phyloP scores from a whole-genome alignment of 768 basidiomycete species.

The Plicaturopsis crispa region DNA sequence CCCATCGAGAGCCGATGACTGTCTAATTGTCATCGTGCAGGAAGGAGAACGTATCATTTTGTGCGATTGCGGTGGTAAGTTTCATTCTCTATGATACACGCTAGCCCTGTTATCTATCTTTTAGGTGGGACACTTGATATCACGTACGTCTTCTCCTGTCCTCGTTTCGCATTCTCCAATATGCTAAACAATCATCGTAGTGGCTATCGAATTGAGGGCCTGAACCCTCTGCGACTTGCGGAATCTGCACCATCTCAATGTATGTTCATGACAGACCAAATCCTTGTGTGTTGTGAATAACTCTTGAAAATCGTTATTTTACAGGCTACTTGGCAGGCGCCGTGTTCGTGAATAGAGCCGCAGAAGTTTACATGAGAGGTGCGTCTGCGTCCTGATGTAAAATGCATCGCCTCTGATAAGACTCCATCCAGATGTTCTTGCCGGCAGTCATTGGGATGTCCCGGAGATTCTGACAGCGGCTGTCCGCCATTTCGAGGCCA shows the following conservation, averaged over 20 bases:
- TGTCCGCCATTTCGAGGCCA: slow-evolving; percentile 13
- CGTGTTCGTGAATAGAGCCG: slow-evolving; percentile 13
- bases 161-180: background rate
- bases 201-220: slow-evolving; percentile 14
- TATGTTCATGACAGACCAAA: slow-evolving; percentile 3
- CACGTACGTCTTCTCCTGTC: slow-evolving; percentile 3
- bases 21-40: too few relatives aligned
- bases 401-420: background rate
- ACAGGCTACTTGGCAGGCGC: slow-evolving; percentile 15
- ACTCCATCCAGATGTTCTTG: slow-evolving; percentile 9
- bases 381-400: background rate
- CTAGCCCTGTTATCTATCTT: too few relatives aligned
- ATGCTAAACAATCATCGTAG: too few relatives aligned
- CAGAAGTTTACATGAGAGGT: slow-evolving; percentile 10
- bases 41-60: slow-evolving; percentile 15
- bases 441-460: slow-evolving; percentile 12
- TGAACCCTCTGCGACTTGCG: too few relatives aligned
- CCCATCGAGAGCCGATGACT: too few relatives aligned
- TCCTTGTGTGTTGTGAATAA: background rate
- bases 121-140: slow-evolving; percentile 16
- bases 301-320: too few relatives aligned
- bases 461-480: slow-evolving; percentile 9
- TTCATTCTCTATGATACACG: too few relatives aligned
- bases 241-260: slow-evolving; percentile 10
- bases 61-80: slow-evolving; percentile 23